Evolutionary conservation across 192 early-diverging fungal species (phyloP).

Genomic region (Rhizophagus prolifer): DNA sequence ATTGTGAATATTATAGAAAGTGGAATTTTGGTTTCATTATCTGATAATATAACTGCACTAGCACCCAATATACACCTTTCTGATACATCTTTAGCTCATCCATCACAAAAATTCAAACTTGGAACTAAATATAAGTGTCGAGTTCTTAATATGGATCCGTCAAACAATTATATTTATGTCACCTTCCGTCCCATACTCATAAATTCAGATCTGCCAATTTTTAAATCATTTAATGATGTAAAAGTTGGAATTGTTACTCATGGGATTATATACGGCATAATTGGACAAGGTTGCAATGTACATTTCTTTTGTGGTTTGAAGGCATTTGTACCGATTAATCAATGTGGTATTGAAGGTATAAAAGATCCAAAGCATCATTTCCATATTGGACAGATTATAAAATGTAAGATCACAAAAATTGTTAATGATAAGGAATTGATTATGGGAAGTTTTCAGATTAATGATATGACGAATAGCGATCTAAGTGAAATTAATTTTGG

Average conservation of each 20-base stretch:
- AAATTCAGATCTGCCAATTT: slow-evolving; percentile 63
- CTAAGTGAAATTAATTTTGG: slow-evolving; percentile 8
- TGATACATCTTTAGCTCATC: slow-evolving; percentile 68
- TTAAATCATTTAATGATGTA: slow-evolving; percentile 60
- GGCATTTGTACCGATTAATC: slow-evolving; percentile 69
- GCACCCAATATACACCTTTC: slow-evolving; percentile 74
- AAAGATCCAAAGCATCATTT: slow-evolving; percentile 55
- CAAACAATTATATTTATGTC: slow-evolving; percentile 60
- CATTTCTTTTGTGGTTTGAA: slow-evolving; percentile 75
- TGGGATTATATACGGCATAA: slow-evolving; percentile 64
- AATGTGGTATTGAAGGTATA: slow-evolving; percentile 49
- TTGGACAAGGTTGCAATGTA: slow-evolving; percentile 68
- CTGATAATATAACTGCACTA: slow-evolving; percentile 65
- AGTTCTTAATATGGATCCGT: slow-evolving; percentile 60
- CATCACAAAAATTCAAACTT: slow-evolving; percentile 65
- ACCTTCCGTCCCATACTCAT: slow-evolving; percentile 78
- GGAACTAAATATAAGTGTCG: slow-evolving; percentile 76
- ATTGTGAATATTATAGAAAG: slow-evolving; percentile 50
- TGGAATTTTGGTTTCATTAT: slow-evolving; percentile 58
- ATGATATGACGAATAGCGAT: not conserved
- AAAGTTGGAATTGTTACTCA: slow-evolving; percentile 60
- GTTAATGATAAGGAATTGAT: slow-evolving; percentile 60
- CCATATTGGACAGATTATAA: slow-evolving; percentile 67
- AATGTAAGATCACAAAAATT: slow-evolving; percentile 68
- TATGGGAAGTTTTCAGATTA: slow-evolving; percentile 45